Evolutionary conservation across 495 filamentous ascomycete genomes (phyloP).

Genomic region (Aspergillus biplanus): DNA sequence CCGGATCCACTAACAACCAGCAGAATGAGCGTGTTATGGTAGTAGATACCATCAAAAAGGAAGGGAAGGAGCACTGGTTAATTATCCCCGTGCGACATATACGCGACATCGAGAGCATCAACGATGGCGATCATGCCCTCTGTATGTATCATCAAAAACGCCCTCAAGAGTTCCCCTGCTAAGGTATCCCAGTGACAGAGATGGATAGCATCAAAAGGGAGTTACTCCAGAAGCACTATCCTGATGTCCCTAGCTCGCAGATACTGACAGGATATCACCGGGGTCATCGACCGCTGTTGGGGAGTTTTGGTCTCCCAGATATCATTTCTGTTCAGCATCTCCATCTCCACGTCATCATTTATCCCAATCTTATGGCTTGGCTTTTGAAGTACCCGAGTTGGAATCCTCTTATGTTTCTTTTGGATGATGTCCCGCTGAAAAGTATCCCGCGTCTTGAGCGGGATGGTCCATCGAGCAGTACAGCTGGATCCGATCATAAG

Average conservation of each 20-base stretch:
- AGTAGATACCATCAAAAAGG: not conserved
- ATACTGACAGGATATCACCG: not conserved
- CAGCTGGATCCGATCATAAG: too few relatives aligned
- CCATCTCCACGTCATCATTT: not conserved
- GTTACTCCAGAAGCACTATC: not conserved
- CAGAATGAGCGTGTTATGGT: not conserved
- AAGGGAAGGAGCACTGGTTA: not conserved
- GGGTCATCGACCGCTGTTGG: not conserved
- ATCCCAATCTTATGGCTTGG: not conserved
- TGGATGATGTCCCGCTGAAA: not conserved
- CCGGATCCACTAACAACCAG: not conserved
- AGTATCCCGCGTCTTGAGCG: too few relatives aligned
- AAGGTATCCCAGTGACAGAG: not conserved
- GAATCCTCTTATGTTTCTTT: not conserved
- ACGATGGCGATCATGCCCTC: not conserved
- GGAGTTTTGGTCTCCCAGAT: not conserved
- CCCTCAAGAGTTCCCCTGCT: not conserved
- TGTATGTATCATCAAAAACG: not conserved
- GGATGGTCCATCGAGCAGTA: too few relatives aligned
- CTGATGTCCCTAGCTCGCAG: not conserved
- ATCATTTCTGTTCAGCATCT: not conserved
- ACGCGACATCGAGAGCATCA: not conserved
- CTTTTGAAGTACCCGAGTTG: not conserved
- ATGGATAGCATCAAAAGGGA: not conserved
- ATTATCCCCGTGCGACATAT: not conserved